These are phyloP conservation scores for Penicillium robsamsonii DNA, from an alignment of 495 filamentous ascomycete genomes.

Conservation along the genomic window DNA sequence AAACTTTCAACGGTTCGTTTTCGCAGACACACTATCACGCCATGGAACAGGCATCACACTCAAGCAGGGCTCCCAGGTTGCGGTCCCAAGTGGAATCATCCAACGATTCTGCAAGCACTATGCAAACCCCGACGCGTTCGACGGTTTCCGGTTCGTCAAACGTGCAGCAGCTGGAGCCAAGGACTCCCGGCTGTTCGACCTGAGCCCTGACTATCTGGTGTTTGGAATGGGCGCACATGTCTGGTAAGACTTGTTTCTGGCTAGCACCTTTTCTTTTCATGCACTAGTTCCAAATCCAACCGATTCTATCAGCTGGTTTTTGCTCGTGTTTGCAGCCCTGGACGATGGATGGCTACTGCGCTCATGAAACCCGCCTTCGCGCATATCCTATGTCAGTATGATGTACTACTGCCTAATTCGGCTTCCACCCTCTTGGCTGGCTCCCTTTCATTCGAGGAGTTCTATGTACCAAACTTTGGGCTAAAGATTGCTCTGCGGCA, in stretches of 20 bases:
- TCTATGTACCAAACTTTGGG: conserved; percentile 28
- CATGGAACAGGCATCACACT: conserved; percentile 20
- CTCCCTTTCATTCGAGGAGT: conserved; percentile 30
- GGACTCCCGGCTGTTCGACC: conserved; percentile 20
- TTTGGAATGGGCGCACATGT: conserved; percentile 31
- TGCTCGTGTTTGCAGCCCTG: conserved; percentile 38
- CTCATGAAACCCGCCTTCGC: conserved; percentile 55
- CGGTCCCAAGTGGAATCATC: conserved; percentile 26
- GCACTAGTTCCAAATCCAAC: conserved; percentile 20
- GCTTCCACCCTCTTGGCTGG: conserved; percentile 9
- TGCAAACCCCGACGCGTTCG: conserved; percentile 23
- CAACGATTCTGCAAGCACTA: conserved; percentile 21
- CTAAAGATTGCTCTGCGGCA: conserved; percentile 20
- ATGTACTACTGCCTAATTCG: conserved; percentile 34
- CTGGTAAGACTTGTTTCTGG: conserved; percentile 17
- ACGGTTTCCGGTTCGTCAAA: conserved; percentile 32
- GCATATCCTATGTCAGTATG: conserved; percentile 47
- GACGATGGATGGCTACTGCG: conserved; percentile 53
- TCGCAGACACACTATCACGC: not conserved
- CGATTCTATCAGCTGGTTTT: conserved; percentile 19
- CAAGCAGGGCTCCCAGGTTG: conserved; percentile 26
- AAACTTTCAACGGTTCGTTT: conserved; percentile 25
- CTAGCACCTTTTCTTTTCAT: not conserved
- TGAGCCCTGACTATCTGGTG: conserved; percentile 29
- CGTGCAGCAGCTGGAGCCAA: conserved; percentile 16